Evolutionary conservation across 1,284 basidiomycete genomes (phyloP), one percentile per base, ranked within the genome.

Genomic region (Meripilus lineatus): DNA sequence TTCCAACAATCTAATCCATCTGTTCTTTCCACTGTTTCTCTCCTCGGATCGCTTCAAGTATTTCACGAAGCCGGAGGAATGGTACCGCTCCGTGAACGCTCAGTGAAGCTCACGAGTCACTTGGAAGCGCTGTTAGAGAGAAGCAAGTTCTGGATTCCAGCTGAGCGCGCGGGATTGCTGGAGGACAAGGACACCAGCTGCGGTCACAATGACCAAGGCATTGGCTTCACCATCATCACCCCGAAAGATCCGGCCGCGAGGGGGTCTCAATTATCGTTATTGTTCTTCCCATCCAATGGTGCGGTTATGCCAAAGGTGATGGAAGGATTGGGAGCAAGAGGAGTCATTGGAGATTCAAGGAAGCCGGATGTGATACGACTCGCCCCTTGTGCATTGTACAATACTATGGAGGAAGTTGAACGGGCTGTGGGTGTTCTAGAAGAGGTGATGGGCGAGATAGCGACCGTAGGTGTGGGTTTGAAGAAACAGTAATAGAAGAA

Each of bases 1-100:
- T 98, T 89, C 70, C 93, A 97, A 62, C 87, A 94, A 63, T 96
- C 93, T 22, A 97, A 96, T 67, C 93, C 95, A 3, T 85, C 82
- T 47, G 81, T 89, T 32, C 70, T 99, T 46, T 79, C 84, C 38
- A 76, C 88, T 2, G 85, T 84, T 45, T 77, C 91, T 3, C 75
- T 96, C 6, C 72, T 92, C 18, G 89, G 91, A 3, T 84, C 89
- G 32, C 72, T 96, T 22, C 75, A 87, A 58, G 64, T 89, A n/a
- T 88, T 95, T 67, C 74, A 84, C 54, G 74, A 78, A 54, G 84
- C 74, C 5, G 89, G 88, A 28, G 85, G 87, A 66, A 84, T 94
- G 69, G 55, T 53, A 8, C 68, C 77, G 14, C 60, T 95, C 30
- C 74, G 91, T 26, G 70, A 73, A 44, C 85, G 91, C 54, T 88